Evolutionary conservation across 306 rosid species (phyloP).

Genomic region (Geum urbanum): DNA sequence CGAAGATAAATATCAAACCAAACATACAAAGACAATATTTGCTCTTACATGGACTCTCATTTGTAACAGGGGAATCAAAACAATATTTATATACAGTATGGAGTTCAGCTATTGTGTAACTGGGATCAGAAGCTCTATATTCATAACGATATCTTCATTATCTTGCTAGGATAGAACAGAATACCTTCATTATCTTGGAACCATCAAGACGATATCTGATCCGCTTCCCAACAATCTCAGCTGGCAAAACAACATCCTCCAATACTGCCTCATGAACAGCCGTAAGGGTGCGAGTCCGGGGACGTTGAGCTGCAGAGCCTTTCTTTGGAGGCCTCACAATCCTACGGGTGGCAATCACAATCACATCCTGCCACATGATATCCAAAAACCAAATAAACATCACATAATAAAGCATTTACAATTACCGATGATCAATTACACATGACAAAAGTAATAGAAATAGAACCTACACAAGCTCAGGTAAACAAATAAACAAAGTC

Average conservation of each 20-base stretch:
- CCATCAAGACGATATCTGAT: conserved; percentile 66
- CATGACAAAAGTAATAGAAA: too few species aligned
- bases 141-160: too few species aligned
- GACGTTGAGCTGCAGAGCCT: conserved; percentile 80
- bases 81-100: too few species aligned
- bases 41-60: background rate
- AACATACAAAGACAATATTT: background rate
- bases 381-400: background rate
- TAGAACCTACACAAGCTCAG: background rate
- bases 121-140: too few species aligned
- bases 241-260: conserved; percentile 82
- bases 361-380: conserved; percentile 49
- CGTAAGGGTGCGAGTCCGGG: conserved; percentile 81
- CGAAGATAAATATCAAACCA: background rate
- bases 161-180: background rate
- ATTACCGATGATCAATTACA: background rate
- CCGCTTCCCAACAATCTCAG: conserved; percentile 94
- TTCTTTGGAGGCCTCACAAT: conserved; percentile 85
- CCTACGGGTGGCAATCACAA: conserved; percentile 75
- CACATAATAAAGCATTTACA: background rate
- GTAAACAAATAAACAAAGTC: background rate
- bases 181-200: conserved; percentile 80
- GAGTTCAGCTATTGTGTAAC: too few species aligned
- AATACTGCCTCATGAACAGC: conserved; percentile 87
- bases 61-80: too few species aligned